Evolutionary conservation across 169 alveolate species (phyloP).

Genomic region (Eimeria praecox): DNA sequence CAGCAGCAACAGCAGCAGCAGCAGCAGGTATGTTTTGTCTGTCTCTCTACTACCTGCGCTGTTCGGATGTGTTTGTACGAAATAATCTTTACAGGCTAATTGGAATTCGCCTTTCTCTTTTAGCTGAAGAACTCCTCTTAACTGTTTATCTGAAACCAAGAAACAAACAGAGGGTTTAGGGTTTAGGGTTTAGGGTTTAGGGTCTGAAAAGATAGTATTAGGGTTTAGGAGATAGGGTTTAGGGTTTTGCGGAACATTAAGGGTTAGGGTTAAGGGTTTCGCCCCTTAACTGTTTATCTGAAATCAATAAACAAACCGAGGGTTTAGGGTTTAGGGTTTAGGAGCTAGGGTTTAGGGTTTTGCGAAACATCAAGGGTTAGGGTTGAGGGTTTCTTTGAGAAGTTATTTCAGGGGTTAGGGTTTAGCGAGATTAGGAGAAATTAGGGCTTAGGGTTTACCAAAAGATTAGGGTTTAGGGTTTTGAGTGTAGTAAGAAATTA

Average conservation of each 20-base stretch:
- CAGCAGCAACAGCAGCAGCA: background rate
- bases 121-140: background rate
- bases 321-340: too few relatives aligned
- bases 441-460: background rate
- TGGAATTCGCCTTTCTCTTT: slow-evolving; percentile 91
- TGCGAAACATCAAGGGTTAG: too few relatives aligned
- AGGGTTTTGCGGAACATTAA: too few relatives aligned
- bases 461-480: background rate
- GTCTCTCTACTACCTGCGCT: slow-evolving; percentile 89
- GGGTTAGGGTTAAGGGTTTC: background rate
- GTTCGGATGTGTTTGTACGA: slow-evolving; percentile 91
- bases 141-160: background rate
- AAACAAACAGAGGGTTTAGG: background rate
- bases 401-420: too few relatives aligned
- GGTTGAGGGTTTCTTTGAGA: too few relatives aligned
- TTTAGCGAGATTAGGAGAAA: too few relatives aligned
- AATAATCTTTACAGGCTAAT: slow-evolving; percentile 92
- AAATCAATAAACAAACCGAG: too few relatives aligned
- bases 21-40: too few relatives aligned
- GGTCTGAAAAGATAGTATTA: too few relatives aligned
- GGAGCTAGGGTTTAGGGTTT: too few relatives aligned
- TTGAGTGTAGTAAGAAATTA: background rate
- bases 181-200: slow-evolving; percentile 16
- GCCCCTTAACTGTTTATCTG: too few relatives aligned
- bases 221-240: background rate